Evolutionary conservation across 1,139 yeast genomes (phyloP).

Genomic region (Sugiyamaella castrensis): DNA sequence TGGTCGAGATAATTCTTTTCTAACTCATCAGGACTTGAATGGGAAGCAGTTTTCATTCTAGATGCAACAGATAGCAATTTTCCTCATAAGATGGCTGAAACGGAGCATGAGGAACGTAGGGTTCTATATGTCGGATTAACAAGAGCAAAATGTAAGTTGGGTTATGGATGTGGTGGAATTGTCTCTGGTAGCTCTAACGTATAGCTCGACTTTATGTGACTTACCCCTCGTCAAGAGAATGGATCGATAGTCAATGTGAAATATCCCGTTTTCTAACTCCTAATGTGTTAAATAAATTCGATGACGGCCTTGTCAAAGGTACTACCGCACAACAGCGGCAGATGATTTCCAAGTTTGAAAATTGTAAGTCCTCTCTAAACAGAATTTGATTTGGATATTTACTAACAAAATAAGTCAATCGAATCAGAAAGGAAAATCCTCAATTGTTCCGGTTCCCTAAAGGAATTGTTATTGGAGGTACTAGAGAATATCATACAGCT

Average conservation of each 20-base stretch:
- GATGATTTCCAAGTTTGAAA: conserved; percentile 8
- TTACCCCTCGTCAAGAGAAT: conserved; percentile 5
- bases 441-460: conserved; percentile 6
- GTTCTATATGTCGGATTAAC: conserved; percentile 82
- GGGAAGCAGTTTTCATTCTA: conserved; percentile 84
- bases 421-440: conserved; percentile 5
- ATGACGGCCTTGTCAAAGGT: conserved; percentile 1
- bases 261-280: conserved; percentile 11
- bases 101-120: conserved; percentile 66
- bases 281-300: conserved; percentile 7
- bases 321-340: background rate
- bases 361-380: conserved; percentile 1
- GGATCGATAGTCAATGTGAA: conserved; percentile 8
- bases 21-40: conserved; percentile 53
- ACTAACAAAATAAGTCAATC: conserved; percentile 9
- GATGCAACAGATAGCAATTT: conserved; percentile 58
- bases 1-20: no score
- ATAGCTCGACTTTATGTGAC: conserved; percentile 9
- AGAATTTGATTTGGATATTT: background rate
- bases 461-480: background rate
- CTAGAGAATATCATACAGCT: background rate
- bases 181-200: background rate
- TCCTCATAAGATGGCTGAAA: conserved; percentile 38
- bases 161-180: background rate
- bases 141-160: conserved; percentile 50